phyloP scores from a whole-genome alignment of 257 asterid genomes.

The Solanum paucissectum region DNA sequence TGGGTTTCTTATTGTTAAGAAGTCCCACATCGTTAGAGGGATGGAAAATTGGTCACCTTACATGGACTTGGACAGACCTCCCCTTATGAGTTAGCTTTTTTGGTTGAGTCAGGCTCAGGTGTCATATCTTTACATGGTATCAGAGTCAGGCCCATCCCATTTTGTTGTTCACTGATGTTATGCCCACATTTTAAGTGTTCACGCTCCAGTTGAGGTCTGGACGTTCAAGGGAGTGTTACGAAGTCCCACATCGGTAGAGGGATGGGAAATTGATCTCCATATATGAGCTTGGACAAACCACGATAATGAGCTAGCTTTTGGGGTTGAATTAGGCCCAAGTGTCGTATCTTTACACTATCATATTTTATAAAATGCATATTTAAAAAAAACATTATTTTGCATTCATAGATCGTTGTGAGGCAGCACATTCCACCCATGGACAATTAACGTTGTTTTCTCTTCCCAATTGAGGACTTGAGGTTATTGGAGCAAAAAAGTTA shows the following conservation, averaged over 20 bases:
- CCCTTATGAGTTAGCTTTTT: not conserved
- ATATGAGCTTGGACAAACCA: not conserved
- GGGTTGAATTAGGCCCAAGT: not conserved
- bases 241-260: not conserved
- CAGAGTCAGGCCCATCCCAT: not conserved
- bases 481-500: not conserved
- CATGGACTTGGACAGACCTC: not conserved
- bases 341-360: not conserved
- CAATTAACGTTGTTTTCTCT: not conserved
- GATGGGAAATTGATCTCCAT: not conserved
- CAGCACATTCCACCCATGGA: not conserved
- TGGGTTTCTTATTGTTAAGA: not conserved
- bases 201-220: not conserved
- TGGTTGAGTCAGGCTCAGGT: not conserved
- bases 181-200: not conserved
- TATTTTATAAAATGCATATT: not conserved
- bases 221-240: not conserved
- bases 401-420: not conserved
- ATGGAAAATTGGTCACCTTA: not conserved
- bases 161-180: not conserved
- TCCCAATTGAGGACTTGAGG: not conserved
- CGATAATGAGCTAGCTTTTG: not conserved
- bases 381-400: not conserved
- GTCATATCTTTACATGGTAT: not conserved
- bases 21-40: not conserved